phyloP scores from a whole-genome alignment of 176 grass and related monocot species.

The Zoysia pacifica region DNA sequence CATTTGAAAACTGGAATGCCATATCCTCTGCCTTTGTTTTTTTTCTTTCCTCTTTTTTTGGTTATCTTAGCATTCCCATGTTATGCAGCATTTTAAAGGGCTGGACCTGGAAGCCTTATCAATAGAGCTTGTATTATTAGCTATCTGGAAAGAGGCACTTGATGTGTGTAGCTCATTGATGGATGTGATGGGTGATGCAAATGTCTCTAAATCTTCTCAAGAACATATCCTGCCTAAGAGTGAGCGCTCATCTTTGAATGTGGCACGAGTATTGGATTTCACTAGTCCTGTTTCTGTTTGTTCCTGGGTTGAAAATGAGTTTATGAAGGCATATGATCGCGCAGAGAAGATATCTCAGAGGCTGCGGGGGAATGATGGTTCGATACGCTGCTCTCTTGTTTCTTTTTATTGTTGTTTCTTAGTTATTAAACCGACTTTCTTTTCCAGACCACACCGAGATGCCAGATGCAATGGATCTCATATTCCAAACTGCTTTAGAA shows the following conservation, averaged over 20 bases:
- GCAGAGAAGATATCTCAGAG: slow-evolving; percentile 65
- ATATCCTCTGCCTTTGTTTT: neutral
- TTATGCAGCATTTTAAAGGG: slow-evolving; percentile 49
- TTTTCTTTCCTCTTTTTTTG: neutral
- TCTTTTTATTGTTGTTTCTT: slow-evolving; percentile 20
- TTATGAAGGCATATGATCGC: slow-evolving; percentile 69
- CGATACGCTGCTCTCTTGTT: slow-evolving; percentile 29
- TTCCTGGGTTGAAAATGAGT: slow-evolving; percentile 68
- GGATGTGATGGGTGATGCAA: slow-evolving; percentile 37
- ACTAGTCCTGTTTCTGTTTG: slow-evolving; percentile 40
- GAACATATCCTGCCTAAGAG: slow-evolving; percentile 34
- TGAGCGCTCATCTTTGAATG: slow-evolving; percentile 25
- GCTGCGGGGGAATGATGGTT: slow-evolving; percentile 52
- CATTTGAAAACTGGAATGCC: slow-evolving; percentile 1
- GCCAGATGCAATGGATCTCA: slow-evolving; percentile 77
- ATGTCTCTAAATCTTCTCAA: slow-evolving; percentile 3
- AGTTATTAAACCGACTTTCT: slow-evolving; percentile 26
- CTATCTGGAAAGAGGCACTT: slow-evolving; percentile 67
- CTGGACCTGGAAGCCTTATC: slow-evolving; percentile 64
- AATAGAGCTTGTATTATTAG: slow-evolving; percentile 63
- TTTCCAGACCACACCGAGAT: slow-evolving; percentile 62
- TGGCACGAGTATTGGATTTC: slow-evolving; percentile 47
- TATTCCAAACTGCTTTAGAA: slow-evolving; percentile 69
- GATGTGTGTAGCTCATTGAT: slow-evolving; percentile 48
- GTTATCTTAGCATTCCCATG: slow-evolving; percentile 12